Evolutionary conservation across 495 filamentous ascomycete species (phyloP).

Genomic region (Xylaria curta): DNA sequence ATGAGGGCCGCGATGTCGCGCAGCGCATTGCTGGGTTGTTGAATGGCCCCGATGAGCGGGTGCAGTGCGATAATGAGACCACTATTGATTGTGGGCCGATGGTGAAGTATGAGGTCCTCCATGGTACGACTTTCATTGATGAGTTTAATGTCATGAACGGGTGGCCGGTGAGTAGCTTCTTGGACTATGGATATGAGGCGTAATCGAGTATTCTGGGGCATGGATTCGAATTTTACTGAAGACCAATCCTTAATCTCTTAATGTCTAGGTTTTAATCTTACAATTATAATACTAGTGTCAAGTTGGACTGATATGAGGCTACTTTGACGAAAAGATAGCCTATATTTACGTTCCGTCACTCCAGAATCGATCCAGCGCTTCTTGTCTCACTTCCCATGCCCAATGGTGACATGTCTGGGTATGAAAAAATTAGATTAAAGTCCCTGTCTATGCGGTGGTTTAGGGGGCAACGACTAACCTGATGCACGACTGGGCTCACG

Average conservation of each 20-base stretch:
- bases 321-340: background rate
- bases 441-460: background rate
- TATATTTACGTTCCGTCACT: slow-evolving; percentile 28
- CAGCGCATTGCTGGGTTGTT: slow-evolving; percentile 56
- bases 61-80: slow-evolving; percentile 37
- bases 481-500: slow-evolving; percentile 58
- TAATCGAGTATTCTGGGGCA: slow-evolving; percentile 1
- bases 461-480: background rate
- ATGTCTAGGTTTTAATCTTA: background rate
- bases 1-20: slow-evolving; percentile 64
- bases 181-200: slow-evolving; percentile 38
- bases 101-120: slow-evolving; percentile 35
- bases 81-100: slow-evolving; percentile 35
- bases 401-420: slow-evolving; percentile 57
- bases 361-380: slow-evolving; percentile 54
- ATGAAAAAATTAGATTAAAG: background rate
- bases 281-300: background rate
- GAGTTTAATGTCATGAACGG: slow-evolving; percentile 40
- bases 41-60: slow-evolving; percentile 29
- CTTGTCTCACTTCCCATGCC: slow-evolving; percentile 55
- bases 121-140: slow-evolving; percentile 36
- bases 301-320: background rate
- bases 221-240: background rate
- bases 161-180: slow-evolving; percentile 42
- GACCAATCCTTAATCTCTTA: background rate